Evolutionary conservation across 75 land plant genomes (phyloP), one percentile per base, ranked within the genome.

Genomic region (Pseudotsuga menziesii): DNA sequence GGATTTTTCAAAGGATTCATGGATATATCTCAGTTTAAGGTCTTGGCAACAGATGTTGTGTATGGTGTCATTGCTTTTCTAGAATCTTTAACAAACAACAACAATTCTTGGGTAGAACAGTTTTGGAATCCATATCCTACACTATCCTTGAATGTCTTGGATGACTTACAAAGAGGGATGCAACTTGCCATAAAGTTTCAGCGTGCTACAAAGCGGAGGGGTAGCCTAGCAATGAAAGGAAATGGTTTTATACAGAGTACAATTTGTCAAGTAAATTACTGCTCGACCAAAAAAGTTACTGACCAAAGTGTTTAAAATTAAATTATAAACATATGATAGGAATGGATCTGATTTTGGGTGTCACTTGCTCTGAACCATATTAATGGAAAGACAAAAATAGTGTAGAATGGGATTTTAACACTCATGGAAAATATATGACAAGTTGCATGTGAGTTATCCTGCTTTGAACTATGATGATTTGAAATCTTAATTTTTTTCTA

Each of bases 31-130:
- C 92, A 74, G n/a, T n/a, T n/a, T n/a, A 87, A 84, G 75, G 90
- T 96, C 4, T 96, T 94, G 14, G 96, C 98, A 20, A 96, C 98
- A 36, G 98, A 96, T 87, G 94, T 93, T 66, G 98, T 91, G 4
- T 93, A 93, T 78, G 98, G 98, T 0, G 92, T 87, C 76, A 96
- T 94, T 27, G 94, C 98, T 16, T 78, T 96, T 87, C 85, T 96
- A 3, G 96, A 96, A 70, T 85, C 98, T 16, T 88, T 69, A 66
- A 77, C 78, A n/a, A 78, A 85, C 58, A 76, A 81, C 11, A 87
- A 87, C 19, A 85, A 88, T 32, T 84, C 83, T 44, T 80, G 80
- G 58, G 87, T 84, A 12, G 85, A 89, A 35, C 87, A 89, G 74
- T 92, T 92, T 67, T 89, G 94, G 64, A 76, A 76, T 56, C 91